Evolutionary conservation across 129 eudicot species (phyloP).

Genomic region (Artemisia annua): DNA sequence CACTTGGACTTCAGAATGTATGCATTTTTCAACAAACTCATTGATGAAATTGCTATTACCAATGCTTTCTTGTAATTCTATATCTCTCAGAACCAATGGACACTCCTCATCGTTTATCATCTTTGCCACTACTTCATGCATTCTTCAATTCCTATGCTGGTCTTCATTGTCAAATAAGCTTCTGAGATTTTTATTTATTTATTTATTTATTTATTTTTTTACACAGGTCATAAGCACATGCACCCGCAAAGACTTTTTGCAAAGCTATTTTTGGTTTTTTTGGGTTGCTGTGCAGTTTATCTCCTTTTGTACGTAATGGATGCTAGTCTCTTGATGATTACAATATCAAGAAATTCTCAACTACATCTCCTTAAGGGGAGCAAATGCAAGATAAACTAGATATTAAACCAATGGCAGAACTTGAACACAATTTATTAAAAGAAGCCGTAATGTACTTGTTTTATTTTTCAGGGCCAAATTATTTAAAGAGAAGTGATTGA

Average conservation of each 20-base stretch:
- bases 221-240: slow-evolving; percentile 2
- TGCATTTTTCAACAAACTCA: slow-evolving; percentile 7
- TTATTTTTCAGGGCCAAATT: too few species aligned
- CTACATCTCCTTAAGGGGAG: too few species aligned
- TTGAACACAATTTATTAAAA: too few species aligned
- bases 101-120: background rate
- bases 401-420: too few species aligned
- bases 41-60: slow-evolving; percentile 28
- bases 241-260: background rate
- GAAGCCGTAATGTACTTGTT: too few species aligned
- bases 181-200: background rate
- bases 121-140: background rate
- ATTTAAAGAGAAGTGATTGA: too few species aligned
- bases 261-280: background rate
- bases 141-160: background rate
- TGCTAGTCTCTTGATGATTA: too few species aligned
- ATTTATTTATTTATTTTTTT: too few species aligned
- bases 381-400: too few species aligned
- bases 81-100: slow-evolving; percentile 22
- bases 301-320: too few species aligned
- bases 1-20: background rate
- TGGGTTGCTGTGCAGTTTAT: too few species aligned
- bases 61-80: slow-evolving; percentile 50
- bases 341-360: too few species aligned
- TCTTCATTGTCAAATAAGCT: background rate